Evolutionary conservation across 2,329 filamentous ascomycete species (phyloP), one percentile per base, ranked within the genome.

Genomic region (Trichophyton equinum): DNA sequence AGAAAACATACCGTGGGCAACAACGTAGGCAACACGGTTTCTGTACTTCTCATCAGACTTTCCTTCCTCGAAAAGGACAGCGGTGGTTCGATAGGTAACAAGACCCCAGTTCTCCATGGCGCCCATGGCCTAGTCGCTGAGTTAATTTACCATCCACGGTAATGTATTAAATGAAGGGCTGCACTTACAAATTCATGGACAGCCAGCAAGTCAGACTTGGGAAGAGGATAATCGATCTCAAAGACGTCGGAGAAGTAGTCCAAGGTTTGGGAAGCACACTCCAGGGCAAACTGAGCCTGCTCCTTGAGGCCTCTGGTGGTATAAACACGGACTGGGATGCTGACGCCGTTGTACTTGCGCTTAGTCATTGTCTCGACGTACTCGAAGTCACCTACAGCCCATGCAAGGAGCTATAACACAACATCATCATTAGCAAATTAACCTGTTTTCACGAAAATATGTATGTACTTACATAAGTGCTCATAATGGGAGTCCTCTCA

Each of bases 71-170:
- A 94, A 99, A n/a, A 99, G 82, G 30, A 99, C 87, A 58, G 94
- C 91, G 9, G 92, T 97, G 9, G 92, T 95, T 66, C 91, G 84
- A 77, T 97, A 99, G 36, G 94, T 97, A 62, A 99, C 90, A 60
- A 99, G 81, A 66, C 91, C 91, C 91, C 91, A 96, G 73, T 95
- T 95, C 78, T 96, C 91, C 89, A 95, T 95, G 66, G 90, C 90
- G 53, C 88, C 87, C 72, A 75, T 75, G 8, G 76, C 72, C 74
- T 76, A 46, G 56, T 40, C 6, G 44, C 25, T 58, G 25, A 51
- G 25, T 61, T 61, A 66, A 64, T 20, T 65, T 67, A 70, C 77
- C 25, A n/a, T 36, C 40, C n/a, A 22, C 49, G n/a, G 40, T 51
- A 58, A 47, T 47, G 22, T 55, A 15, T 18, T 18, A 62, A 40